Evolutionary conservation across 768 basidiomycete species (phyloP), one percentile per base, ranked within the genome.

Genomic region (Ramaria sp.): DNA sequence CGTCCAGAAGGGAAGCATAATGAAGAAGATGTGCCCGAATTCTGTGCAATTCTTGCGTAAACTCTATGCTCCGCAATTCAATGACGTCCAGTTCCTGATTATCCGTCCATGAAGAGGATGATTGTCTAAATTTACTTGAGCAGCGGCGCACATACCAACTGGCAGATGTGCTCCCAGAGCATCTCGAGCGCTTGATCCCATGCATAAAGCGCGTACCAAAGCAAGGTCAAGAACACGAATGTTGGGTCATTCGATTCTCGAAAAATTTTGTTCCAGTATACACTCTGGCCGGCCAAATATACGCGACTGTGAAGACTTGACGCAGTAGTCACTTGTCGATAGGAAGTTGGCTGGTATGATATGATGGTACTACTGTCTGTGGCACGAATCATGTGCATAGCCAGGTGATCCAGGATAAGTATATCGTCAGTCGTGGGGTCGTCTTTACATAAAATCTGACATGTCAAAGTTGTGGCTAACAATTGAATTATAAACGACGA

Each of bases 151-250:
- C 78, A 51, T 62, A 81, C 79, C 65, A 83, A 67, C 57, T 59
- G 70, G 58, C 74, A 75, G 19, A 83, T 73, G 61, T 83, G 78
- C 10, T 62, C 59, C 56, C 80, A 81, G 34, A 83, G 63, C n/a
- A 68, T 66, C 60, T 81, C 80, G 20, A 82, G 69, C 0, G 78
- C 67, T 63, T 83, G 79, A 53, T 83, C 82, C 80, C 82, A 83
- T 0, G 80, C 75, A 62, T 83, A 83, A 34, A 82, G 61, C 0
- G 79, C 75, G 53, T 80, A 81, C 82, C 82, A 83, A 24, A 83
- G 64, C 6, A 77, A 66, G 46, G 75, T 70, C 6, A 83, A 60
- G 47, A 82, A 69, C 7, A 82, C 62, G 54, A 81, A 79, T 0
- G 80, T 83, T 7, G 81, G 78, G 57, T 83, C 81, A 2, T 67